These are phyloP conservation scores for Coleophoma eucalyptorum DNA, from an alignment of 2,329 filamentous ascomycete species.

Conservation along the genomic window DNA sequence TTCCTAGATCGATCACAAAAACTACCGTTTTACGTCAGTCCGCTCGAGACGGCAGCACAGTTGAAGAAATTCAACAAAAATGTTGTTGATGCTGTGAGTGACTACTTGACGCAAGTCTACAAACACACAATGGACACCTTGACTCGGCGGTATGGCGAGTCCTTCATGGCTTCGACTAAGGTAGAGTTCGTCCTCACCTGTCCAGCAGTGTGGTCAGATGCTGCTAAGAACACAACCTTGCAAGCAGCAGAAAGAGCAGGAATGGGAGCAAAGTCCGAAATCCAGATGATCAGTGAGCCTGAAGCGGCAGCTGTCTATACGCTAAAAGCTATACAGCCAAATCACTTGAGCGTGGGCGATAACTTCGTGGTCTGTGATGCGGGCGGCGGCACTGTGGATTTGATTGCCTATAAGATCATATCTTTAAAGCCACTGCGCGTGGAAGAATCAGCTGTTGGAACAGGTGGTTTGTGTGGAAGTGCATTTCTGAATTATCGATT, in stretches of 20 bases:
- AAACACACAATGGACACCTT: slow-evolving; percentile 76
- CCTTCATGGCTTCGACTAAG: slow-evolving; percentile 72
- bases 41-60: slow-evolving; percentile 72
- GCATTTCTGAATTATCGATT: slow-evolving; percentile 79
- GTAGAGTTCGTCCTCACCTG: slow-evolving; percentile 79
- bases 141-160: slow-evolving; percentile 69
- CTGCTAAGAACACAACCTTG: slow-evolving; percentile 79
- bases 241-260: slow-evolving; percentile 75
- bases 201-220: slow-evolving; percentile 80
- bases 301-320: slow-evolving; percentile 80
- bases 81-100: slow-evolving; percentile 73
- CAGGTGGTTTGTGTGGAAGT: slow-evolving; percentile 72
- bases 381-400: slow-evolving; percentile 60
- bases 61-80: slow-evolving; percentile 73
- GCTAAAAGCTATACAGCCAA: slow-evolving; percentile 74
- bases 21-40: slow-evolving; percentile 75
- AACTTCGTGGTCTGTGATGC: slow-evolving; percentile 56
- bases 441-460: slow-evolving; percentile 76
- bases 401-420: slow-evolving; percentile 80
- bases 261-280: slow-evolving; percentile 66
- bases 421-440: slow-evolving; percentile 68
- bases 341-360: slow-evolving; percentile 64
- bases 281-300: slow-evolving; percentile 78
- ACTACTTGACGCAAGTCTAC: slow-evolving; percentile 75
- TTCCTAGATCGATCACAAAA: slow-evolving; percentile 80